These are phyloP conservation scores for Xylaria venustula DNA, from an alignment of 495 filamentous ascomycete genomes.

Conservation along the genomic window DNA sequence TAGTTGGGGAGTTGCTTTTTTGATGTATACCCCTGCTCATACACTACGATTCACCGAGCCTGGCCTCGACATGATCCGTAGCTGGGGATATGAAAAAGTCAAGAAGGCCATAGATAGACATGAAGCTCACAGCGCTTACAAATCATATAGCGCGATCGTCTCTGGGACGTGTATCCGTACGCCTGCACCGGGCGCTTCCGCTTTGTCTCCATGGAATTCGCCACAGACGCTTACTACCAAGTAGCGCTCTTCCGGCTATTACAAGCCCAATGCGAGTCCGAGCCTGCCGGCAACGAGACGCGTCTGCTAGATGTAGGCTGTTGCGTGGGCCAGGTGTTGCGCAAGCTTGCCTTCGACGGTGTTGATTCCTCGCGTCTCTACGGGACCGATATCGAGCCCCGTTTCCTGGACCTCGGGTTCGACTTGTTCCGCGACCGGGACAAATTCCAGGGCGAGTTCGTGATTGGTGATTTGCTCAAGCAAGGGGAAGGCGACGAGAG, in stretches of 20 bases:
- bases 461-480: slow-evolving; percentile 33
- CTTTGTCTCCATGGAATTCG: slow-evolving; percentile 48
- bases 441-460: slow-evolving; percentile 24
- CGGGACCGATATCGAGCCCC: slow-evolving; percentile 41
- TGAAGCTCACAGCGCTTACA: not conserved
- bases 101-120: no score
- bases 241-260: slow-evolving; percentile 42
- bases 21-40: no score
- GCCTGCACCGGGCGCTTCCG: slow-evolving; percentile 54
- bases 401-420: slow-evolving; percentile 45
- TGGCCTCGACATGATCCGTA: no score
- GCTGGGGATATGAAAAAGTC: no score
- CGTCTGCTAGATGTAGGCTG: slow-evolving; percentile 47
- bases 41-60: no score
- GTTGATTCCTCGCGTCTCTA: slow-evolving; percentile 37
- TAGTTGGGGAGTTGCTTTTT: not conserved
- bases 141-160: slow-evolving; percentile 41
- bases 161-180: slow-evolving; percentile 47
- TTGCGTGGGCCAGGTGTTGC: slow-evolving; percentile 49
- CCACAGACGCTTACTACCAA: slow-evolving; percentile 29
- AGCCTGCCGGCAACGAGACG: not conserved
- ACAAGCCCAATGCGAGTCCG: slow-evolving; percentile 30
- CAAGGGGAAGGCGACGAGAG: slow-evolving; percentile 15
- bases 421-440: slow-evolving; percentile 36
- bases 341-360: slow-evolving; percentile 43